Percentiles rank a stretch among this genome's conserved stretches.
Evolutionary conservation across 2,329 filamentous ascomycete genomes (phyloP).

Genomic region (Cryphonectria parasitica): DNA sequence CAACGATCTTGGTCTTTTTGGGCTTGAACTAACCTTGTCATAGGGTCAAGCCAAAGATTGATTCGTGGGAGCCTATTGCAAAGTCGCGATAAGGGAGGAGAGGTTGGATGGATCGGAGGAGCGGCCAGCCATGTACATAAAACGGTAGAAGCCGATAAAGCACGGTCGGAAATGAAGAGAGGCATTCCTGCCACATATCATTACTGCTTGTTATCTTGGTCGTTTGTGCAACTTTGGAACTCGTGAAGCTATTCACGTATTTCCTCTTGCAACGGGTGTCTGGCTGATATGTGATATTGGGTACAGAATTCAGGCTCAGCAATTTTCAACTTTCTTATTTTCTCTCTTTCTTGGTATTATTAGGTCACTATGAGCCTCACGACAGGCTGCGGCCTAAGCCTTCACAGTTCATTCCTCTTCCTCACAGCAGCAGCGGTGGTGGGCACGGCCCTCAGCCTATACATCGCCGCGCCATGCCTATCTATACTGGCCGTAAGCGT

Average conservation of each 20-base stretch:
- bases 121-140: slow-evolving; percentile 29
- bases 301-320: background rate
- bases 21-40: background rate
- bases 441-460: slow-evolving; percentile 46
- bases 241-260: background rate
- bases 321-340: background rate
- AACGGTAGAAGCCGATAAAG: slow-evolving; percentile 11
- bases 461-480: slow-evolving; percentile 55
- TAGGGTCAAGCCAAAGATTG: slow-evolving; percentile 41
- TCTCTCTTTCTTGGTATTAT: background rate
- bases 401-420: slow-evolving; percentile 49
- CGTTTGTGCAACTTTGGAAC: background rate
- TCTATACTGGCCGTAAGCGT: slow-evolving; percentile 48
- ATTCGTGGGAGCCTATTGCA: slow-evolving; percentile 39
- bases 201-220: background rate
- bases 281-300: background rate
- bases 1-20: background rate
- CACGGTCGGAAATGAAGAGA: background rate
- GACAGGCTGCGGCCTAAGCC: background rate
- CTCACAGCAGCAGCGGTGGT: slow-evolving; percentile 32
- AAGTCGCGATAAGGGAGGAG: slow-evolving; percentile 22
- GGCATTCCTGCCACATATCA: background rate
- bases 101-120: background rate
- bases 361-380: background rate
- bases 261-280: background rate